phyloP scores from a whole-genome alignment of 139 green algal species.

The Trebouxia sp. region DNA sequence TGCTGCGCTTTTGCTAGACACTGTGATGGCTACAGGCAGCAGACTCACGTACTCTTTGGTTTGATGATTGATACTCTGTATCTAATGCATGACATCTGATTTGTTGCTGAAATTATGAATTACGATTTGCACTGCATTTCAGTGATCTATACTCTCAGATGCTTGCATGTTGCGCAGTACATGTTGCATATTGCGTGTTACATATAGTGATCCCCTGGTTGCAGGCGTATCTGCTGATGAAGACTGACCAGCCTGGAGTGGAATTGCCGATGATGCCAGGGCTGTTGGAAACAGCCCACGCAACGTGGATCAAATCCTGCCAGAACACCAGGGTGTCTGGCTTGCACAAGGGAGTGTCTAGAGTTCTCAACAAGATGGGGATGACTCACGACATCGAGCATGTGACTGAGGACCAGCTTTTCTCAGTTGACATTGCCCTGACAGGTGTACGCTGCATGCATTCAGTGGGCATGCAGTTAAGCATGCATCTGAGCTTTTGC shows the following conservation, averaged over 20 bases:
- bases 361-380: slow-evolving; percentile 24
- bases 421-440: slow-evolving; percentile 57
- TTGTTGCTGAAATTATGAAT: too few species aligned
- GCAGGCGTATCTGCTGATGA: slow-evolving; percentile 43
- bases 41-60: too few species aligned
- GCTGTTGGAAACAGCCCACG: slow-evolving; percentile 1
- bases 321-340: slow-evolving; percentile 7
- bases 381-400: slow-evolving; percentile 30
- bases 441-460: too few species aligned
- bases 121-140: neutral
- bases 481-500: too few species aligned
- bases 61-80: too few species aligned
- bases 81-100: too few species aligned
- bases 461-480: too few species aligned
- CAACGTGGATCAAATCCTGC: slow-evolving; percentile 1
- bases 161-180: neutral
- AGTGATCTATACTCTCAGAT: too few species aligned
- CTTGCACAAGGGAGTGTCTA: slow-evolving; percentile 31
- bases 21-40: too few species aligned
- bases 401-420: slow-evolving; percentile 32
- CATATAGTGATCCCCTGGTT: neutral
- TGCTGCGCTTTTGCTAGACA: too few species aligned
- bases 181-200: neutral
- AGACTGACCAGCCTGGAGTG: slow-evolving; percentile 4
- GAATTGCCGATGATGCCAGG: neutral